Percentiles rank a stretch among this genome's conserved stretches.
These are phyloP conservation scores for Dothideomycetes sp. DNA, from an alignment of 2,329 filamentous ascomycete genomes.

Conservation along the genomic window DNA sequence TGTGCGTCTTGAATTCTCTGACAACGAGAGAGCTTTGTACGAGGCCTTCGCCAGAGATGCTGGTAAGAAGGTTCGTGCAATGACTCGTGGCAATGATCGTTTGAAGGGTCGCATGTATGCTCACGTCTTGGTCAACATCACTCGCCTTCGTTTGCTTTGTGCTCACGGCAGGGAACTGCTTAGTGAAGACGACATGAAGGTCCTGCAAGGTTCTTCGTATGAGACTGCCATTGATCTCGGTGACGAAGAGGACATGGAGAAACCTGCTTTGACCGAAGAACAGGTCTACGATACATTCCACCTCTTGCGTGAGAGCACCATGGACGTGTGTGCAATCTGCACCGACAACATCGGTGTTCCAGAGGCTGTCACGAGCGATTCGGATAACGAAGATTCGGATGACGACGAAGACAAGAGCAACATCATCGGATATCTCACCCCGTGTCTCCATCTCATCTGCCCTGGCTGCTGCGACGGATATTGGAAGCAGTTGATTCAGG, in stretches of 20 bases:
- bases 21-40: slow-evolving; percentile 68
- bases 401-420: slow-evolving; percentile 45
- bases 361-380: slow-evolving; percentile 41
- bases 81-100: slow-evolving; percentile 49
- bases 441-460: slow-evolving; percentile 82
- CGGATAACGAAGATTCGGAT: slow-evolving; percentile 33
- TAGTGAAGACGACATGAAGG: slow-evolving; percentile 69
- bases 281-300: slow-evolving; percentile 80
- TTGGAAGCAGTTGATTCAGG: slow-evolving; percentile 42
- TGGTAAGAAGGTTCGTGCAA: slow-evolving; percentile 66
- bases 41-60: slow-evolving; percentile 77
- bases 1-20: slow-evolving; percentile 64
- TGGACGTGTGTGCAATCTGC: slow-evolving; percentile 65
- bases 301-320: slow-evolving; percentile 72
- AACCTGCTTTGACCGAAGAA: slow-evolving; percentile 52
- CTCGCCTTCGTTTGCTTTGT: slow-evolving; percentile 80
- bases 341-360: slow-evolving; percentile 50
- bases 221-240: slow-evolving; percentile 85
- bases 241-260: slow-evolving; percentile 56
- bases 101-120: slow-evolving; percentile 71
- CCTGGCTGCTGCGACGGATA: slow-evolving; percentile 58
- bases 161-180: slow-evolving; percentile 91
- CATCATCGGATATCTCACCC: slow-evolving; percentile 68
- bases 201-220: slow-evolving; percentile 59
- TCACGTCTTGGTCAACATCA: slow-evolving; percentile 83